Evolutionary conservation across 2,329 filamentous ascomycete genomes (phyloP).

Genomic region (Pseudocercospora pini-densiflorae): DNA sequence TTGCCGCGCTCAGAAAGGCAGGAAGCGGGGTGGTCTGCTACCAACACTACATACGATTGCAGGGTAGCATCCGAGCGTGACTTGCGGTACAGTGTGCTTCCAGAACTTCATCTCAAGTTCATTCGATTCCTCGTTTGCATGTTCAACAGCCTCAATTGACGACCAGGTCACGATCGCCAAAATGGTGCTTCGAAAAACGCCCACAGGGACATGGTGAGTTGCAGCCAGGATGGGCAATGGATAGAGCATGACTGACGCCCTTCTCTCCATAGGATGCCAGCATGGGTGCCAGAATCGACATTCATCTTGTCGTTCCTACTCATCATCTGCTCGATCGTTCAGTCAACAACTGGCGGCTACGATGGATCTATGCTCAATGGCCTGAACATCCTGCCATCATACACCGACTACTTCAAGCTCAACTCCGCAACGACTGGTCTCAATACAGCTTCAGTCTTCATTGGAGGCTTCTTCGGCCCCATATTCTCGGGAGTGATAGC

Average conservation of each 20-base stretch:
- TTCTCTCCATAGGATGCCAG: constrained; percentile 13
- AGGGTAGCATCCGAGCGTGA: not conserved
- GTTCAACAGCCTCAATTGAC: not conserved
- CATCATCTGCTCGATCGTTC: constrained; percentile 31
- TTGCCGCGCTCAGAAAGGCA: not conserved
- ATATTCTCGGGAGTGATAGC: constrained; percentile 43
- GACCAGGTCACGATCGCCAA: not conserved
- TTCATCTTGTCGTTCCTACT: constrained; percentile 29
- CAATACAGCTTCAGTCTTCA: constrained; percentile 61
- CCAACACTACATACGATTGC: not conserved
- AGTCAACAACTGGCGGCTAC: constrained; percentile 45
- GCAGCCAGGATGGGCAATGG: not conserved
- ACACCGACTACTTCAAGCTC: constrained; percentile 61
- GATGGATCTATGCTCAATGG: constrained; percentile 61
- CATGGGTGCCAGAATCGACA: constrained; percentile 33
- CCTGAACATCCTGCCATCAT: constrained; percentile 61
- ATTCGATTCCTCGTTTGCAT: not conserved
- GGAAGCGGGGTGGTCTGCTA: not conserved
- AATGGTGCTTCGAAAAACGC: not conserved
- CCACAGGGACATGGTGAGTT: not conserved
- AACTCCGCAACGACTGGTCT: constrained; percentile 58
- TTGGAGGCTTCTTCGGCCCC: constrained; percentile 49
- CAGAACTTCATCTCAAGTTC: not conserved
- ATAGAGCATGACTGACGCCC: not conserved
- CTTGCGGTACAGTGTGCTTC: not conserved